A percentile compares a stretch with the other conserved stretches of the same genome.
These are phyloP conservation scores for Penicillium sp. DNA, from an alignment of 2,329 filamentous ascomycete genomes.

Conservation along the genomic window DNA sequence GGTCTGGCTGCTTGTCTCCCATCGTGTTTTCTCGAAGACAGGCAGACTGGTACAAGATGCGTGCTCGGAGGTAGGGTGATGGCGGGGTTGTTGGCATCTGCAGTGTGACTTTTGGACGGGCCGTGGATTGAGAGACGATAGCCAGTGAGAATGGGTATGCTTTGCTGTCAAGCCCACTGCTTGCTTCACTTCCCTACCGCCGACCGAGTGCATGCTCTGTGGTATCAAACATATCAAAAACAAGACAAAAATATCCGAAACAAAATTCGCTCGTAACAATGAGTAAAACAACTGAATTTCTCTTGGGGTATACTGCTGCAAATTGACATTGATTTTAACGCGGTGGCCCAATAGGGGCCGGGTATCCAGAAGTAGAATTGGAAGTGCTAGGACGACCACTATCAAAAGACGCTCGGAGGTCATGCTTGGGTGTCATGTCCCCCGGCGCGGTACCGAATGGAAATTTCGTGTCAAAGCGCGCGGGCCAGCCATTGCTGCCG, in stretches of 20 bases:
- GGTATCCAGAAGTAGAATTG: constrained; percentile 97
- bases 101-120: not conserved
- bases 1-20: constrained; percentile 12
- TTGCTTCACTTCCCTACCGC: not conserved
- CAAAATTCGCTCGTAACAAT: constrained; percentile 38
- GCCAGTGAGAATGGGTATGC: constrained; percentile 2
- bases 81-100: not conserved
- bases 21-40: constrained; percentile 17
- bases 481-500: constrained; percentile 60
- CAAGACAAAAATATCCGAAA: constrained; percentile 25
- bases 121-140: constrained; percentile 1
- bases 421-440: constrained; percentile 83
- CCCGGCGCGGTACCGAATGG: constrained; percentile 69
- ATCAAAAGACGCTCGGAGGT: constrained; percentile 82
- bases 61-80: not conserved
- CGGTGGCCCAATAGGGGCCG: constrained; percentile 87
- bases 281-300: constrained; percentile 44
- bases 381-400: constrained; percentile 92
- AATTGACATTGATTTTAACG: constrained; percentile 68
- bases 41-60: constrained; percentile 4
- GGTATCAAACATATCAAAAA: constrained; percentile 36
- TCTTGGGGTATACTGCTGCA: constrained; percentile 53
- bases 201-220: constrained; percentile 25
- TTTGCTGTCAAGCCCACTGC: not conserved
- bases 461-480: constrained; percentile 66